Percentiles rank a stretch among this genome's conserved stretches.
Evolutionary conservation across 768 basidiomycete species (phyloP).

Genomic region (Pleurotus cornucopiae): DNA sequence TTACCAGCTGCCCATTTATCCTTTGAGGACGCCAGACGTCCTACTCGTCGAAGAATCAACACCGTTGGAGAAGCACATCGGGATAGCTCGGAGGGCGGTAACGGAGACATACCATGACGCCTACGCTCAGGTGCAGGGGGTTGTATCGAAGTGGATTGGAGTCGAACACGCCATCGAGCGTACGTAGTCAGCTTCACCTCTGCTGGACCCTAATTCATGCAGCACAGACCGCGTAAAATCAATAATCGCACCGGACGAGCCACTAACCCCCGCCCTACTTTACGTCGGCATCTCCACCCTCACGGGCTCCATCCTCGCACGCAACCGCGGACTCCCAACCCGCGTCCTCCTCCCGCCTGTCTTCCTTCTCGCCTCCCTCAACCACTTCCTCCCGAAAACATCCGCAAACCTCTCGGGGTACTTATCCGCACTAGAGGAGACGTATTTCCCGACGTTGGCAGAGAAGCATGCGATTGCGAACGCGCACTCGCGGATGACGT

Average conservation of each 20-base stretch:
- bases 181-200: constrained; percentile 35
- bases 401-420: constrained; percentile 65
- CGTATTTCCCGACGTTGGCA: constrained; percentile 64
- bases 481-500: constrained; percentile 56
- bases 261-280: constrained; percentile 83
- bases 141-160: constrained; percentile 79
- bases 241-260: constrained; percentile 75
- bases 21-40: constrained; percentile 53
- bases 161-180: constrained; percentile 84
- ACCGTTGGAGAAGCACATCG: constrained; percentile 74
- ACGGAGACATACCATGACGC: constrained; percentile 53
- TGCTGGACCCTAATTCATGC: not conserved
- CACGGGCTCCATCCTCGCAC: constrained; percentile 81
- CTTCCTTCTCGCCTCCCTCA: constrained; percentile 62
- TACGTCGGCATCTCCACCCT: constrained; percentile 89
- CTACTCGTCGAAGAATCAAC: constrained; percentile 72
- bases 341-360: constrained; percentile 75
- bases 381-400: constrained; percentile 87
- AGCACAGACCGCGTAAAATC: constrained; percentile 73
- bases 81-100: constrained; percentile 56
- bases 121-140: constrained; percentile 64
- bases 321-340: constrained; percentile 65
- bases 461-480: constrained; percentile 63
- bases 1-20: constrained; percentile 80
- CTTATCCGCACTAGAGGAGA: constrained; percentile 64